These are phyloP conservation scores for Meyerozyma athensensis DNA, from an alignment of 1,139 yeast species.

Conservation along the genomic window DNA sequence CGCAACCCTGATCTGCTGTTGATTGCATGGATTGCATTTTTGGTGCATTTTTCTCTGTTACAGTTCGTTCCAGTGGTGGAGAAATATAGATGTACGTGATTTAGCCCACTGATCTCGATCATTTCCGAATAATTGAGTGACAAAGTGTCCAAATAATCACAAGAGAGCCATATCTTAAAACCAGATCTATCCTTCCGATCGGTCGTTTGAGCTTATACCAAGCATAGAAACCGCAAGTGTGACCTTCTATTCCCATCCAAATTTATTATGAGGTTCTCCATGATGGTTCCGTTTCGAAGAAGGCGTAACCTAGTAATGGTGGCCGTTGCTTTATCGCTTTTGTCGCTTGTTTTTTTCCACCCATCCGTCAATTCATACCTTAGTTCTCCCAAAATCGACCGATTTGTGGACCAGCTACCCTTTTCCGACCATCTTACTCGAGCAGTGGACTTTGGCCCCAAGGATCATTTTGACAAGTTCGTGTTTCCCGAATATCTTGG, in stretches of 20 bases:
- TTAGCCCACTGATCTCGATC: no score
- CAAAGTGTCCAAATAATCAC: no score
- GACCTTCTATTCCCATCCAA: background rate
- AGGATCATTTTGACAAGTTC: background rate
- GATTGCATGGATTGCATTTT: no score
- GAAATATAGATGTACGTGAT: no score
- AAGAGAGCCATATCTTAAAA: no score
- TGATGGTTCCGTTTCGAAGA: background rate
- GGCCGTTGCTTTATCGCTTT: background rate
- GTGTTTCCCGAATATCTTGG: background rate
- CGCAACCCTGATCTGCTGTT: no score
- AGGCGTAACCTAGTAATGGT: background rate
- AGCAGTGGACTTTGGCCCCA: background rate
- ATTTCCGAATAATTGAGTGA: no score
- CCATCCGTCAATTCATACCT: background rate
- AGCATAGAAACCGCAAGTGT: background rate
- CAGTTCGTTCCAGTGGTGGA: no score
- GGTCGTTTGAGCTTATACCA: background rate
- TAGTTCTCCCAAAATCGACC: background rate
- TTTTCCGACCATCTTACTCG: background rate
- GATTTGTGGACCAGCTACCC: conserved; percentile 1
- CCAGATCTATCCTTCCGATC: no score
- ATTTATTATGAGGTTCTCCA: no score
- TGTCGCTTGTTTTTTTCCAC: background rate
- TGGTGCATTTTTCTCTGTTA: no score